A percentile compares a stretch with the other conserved stretches of the same genome.
phyloP scores from a whole-genome alignment of 805 yeast species.

The Nakazawaea wyomingensis region DNA sequence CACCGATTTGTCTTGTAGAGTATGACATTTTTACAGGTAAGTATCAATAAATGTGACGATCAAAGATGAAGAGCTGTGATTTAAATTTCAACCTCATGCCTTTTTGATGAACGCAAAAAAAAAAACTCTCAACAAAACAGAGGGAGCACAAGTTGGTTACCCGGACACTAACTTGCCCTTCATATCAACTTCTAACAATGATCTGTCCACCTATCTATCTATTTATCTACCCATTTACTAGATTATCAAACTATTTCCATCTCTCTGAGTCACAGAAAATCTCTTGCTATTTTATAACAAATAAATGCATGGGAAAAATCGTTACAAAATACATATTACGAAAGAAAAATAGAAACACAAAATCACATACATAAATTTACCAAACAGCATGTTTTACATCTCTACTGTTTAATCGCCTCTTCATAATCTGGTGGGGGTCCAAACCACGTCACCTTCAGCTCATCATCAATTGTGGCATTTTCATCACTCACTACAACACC shows the following conservation, averaged over 20 bases:
- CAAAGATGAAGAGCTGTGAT: neutral
- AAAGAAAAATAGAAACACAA: neutral
- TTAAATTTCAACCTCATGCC: neutral
- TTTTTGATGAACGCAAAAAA: too few species aligned
- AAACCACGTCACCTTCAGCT: constrained; percentile 45
- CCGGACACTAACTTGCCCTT: too few species aligned
- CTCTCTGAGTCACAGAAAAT: too few species aligned
- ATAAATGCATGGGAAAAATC: too few species aligned
- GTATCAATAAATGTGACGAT: neutral
- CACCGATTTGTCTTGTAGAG: constrained; percentile 90
- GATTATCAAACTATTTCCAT: too few species aligned
- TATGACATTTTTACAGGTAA: constrained; percentile 47
- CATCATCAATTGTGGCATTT: constrained; percentile 52
- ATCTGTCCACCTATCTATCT: too few species aligned
- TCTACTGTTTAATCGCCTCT: constrained; percentile 35
- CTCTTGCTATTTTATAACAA: too few species aligned
- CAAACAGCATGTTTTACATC: neutral
- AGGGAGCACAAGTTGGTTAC: too few species aligned
- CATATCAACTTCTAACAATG: too few species aligned
- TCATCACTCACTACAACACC: constrained; percentile 52
- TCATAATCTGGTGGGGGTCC: constrained; percentile 73
- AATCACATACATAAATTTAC: neutral
- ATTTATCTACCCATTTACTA: too few species aligned
- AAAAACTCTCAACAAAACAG: too few species aligned
- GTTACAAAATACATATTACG: too few species aligned